A percentile compares a stretch with the other conserved stretches of the same genome.
phyloP scores from a whole-genome alignment of 768 basidiomycete species.

The Lepiota brunneoincarnata region DNA sequence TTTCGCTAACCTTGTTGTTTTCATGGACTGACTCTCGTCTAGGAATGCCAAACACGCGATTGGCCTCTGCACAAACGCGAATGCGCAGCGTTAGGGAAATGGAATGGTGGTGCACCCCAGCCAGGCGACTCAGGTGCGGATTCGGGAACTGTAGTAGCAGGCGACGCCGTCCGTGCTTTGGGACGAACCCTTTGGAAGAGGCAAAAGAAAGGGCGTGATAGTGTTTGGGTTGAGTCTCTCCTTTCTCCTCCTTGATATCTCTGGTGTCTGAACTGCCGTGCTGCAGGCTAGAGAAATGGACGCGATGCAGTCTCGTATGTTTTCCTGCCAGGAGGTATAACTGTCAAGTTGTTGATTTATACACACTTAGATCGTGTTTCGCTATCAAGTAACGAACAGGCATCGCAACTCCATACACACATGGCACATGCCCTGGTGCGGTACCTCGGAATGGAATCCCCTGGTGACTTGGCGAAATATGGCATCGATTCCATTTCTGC shows the following conservation, averaged over 20 bases:
- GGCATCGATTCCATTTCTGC: conserved; percentile 58
- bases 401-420: conserved; percentile 56
- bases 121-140: conserved; percentile 1
- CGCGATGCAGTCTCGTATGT: conserved; percentile 75
- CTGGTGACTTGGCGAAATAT: conserved; percentile 55
- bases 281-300: conserved; percentile 61
- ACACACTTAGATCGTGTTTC: conserved; percentile 49
- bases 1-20: conserved; percentile 5
- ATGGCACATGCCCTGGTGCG: conserved; percentile 73
- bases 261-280: not conserved
- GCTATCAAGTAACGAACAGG: conserved; percentile 29
- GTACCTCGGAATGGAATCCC: conserved; percentile 61
- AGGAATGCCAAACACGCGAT: conserved; percentile 72
- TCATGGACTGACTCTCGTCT: not conserved
- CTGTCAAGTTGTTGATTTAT: not conserved
- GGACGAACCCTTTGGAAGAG: conserved; percentile 71
- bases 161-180: conserved; percentile 77
- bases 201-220: conserved; percentile 50
- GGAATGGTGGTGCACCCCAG: conserved; percentile 42
- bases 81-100: conserved; percentile 65
- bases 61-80: conserved; percentile 79
- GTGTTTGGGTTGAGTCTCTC: conserved; percentile 52
- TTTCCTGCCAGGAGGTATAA: not conserved
- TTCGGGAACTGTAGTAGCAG: conserved; percentile 43
- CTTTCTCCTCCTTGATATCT: not conserved